Conservation (phyloP, 129 eudicot genomes). For the Pulicaria dysenterica region DNA sequence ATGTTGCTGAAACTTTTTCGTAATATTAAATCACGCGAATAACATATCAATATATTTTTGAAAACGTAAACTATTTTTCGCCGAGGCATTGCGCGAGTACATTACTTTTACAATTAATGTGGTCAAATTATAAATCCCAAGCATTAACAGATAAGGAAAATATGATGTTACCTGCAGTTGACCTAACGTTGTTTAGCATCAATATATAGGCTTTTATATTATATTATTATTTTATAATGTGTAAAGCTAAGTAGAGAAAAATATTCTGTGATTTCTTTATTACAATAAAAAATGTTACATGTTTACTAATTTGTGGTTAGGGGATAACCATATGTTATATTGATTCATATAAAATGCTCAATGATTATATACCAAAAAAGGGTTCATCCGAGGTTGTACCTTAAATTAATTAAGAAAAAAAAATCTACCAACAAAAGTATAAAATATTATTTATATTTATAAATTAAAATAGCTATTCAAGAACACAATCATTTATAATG, state of each 20-base stretch:
- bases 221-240: background rate
- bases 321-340: conserved; percentile 19
- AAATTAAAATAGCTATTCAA: conserved; percentile 3
- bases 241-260: background rate
- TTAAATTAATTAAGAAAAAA: conserved; percentile 12
- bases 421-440: conserved; percentile 18
- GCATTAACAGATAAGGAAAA: background rate
- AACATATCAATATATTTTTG: too few species aligned
- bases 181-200: background rate
- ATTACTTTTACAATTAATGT: background rate
- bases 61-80: too few species aligned
- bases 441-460: conserved; percentile 15
- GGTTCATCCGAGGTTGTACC: conserved; percentile 39
- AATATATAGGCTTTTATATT: conserved; percentile 13
- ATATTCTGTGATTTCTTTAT: conserved; percentile 13
- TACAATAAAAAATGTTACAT: background rate
- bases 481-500: conserved; percentile 29
- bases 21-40: too few species aligned
- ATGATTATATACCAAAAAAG: conserved; percentile 32
- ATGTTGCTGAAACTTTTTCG: too few species aligned
- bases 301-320: conserved; percentile 35
- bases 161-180: conserved; percentile 14
- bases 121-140: background rate
- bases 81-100: too few species aligned
- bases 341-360: conserved; percentile 18